Evolutionary conservation across 2,329 filamentous ascomycete species (phyloP), one percentile per base, ranked within the genome.

Genomic region (Penicillium sp.): DNA sequence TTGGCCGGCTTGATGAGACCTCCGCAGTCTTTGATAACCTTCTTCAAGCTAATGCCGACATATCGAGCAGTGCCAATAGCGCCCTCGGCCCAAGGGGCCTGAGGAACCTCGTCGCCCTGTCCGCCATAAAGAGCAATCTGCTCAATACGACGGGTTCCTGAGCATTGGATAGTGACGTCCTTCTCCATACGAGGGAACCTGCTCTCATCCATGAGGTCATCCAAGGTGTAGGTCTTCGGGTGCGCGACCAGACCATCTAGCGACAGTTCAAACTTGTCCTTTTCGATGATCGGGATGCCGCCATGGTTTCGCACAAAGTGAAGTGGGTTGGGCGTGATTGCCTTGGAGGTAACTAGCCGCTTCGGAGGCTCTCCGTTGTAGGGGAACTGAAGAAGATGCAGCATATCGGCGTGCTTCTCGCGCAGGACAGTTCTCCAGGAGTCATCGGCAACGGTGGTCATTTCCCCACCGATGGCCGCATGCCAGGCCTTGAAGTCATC

Each of bases 281-380:
- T 70, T 8, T 87, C 78, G 48, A 89, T 88, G 7, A 81, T 73
- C 0, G 87, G 87, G 16, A 90, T 83, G 0, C 86, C 86, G 9
- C 87, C 86, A 55, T 90, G 87, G 53, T 90, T 90, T 7, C 87
- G 77, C 0, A 90, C 82, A 57, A 88, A 90, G 57, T 85, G 81
- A n/a, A 80, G 71, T 4, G 73, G 58, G 54, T 88, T 90, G 0
- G 78, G 73, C 0, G 87, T 90, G 35, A 89, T 77, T 0, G 66
- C 61, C 20, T 79, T 76, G 14, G 76, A 76, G 0, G 79, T 77
- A 0, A 84, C 77, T 0, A 87, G 73, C 2, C 80, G 75, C 55
- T 85, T 80, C 0, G 82, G 82, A 0, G 83, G 79, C 54, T 86
- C 83, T 0, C 82, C 83, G 35, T 86, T 86, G 65, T 85, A 86